Conservation (phyloP, 1,284 basidiomycete genomes). For the Trametes versicolor region DNA sequence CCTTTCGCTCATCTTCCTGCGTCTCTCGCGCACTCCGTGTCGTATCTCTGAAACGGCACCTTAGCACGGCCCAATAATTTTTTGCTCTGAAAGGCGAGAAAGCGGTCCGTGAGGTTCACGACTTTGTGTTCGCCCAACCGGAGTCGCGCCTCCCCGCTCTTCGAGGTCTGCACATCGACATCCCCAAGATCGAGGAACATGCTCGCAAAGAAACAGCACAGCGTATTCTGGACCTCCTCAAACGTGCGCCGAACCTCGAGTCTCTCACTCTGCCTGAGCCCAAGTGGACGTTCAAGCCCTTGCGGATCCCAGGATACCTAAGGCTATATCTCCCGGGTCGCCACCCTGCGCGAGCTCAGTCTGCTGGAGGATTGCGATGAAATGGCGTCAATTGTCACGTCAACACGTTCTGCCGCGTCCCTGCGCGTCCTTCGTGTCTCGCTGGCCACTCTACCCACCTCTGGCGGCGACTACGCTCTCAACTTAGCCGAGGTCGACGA, state of each 20-base stretch:
- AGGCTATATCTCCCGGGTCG: not conserved
- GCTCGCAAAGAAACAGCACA: not conserved
- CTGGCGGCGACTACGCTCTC: not conserved
- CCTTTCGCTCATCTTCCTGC: too few relatives aligned
- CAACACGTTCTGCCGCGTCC: not conserved
- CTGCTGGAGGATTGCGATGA: not conserved
- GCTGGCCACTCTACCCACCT: not conserved
- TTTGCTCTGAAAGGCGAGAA: not conserved
- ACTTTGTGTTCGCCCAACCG: not conserved
- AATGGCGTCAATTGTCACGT: not conserved
- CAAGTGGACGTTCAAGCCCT: not conserved
- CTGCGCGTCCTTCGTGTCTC: not conserved
- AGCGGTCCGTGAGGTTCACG: not conserved
- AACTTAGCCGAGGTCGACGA: not conserved
- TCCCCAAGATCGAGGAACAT: not conserved
- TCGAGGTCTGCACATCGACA: conserved; percentile 1
- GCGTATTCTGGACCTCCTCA: not conserved
- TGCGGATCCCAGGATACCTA: not conserved
- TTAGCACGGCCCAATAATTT: too few relatives aligned
- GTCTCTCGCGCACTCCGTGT: too few relatives aligned
- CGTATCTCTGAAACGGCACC: not conserved
- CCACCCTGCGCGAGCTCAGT: not conserved
- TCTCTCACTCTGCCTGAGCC: not conserved
- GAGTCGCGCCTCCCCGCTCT: not conserved
- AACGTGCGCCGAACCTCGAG: not conserved